These are phyloP conservation scores for Leishmania aethiopica DNA, from an alignment of 208 protist genomes.

Conservation along the genomic window DNA sequence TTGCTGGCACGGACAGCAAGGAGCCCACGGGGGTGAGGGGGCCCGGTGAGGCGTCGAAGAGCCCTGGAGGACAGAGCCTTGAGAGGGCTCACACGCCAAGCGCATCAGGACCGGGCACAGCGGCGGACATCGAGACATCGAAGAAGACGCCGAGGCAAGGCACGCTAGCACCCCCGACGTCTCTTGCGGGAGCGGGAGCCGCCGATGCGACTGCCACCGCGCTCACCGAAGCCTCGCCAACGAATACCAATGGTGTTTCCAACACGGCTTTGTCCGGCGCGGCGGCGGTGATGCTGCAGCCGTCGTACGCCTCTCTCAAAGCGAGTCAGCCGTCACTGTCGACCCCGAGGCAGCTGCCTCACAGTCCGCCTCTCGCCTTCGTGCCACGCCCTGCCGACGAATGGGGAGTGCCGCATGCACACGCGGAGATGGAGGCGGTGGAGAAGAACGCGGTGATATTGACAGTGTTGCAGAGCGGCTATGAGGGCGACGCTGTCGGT, in stretches of 20 bases:
- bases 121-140: not conserved
- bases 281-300: not conserved
- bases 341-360: not conserved
- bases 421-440: slow-evolving; percentile 58
- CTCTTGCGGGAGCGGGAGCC: not conserved
- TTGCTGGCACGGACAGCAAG: not conserved
- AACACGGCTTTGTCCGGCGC: not conserved
- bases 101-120: not conserved
- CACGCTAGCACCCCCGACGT: not conserved
- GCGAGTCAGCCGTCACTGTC: too few relatives aligned
- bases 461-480: slow-evolving; percentile 46
- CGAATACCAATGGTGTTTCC: not conserved
- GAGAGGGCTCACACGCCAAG: not conserved
- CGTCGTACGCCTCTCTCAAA: not conserved
- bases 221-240: not conserved
- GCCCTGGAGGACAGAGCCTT: not conserved
- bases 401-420: slow-evolving; percentile 46
- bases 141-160: not conserved
- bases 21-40: not conserved
- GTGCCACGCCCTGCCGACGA: slow-evolving; percentile 37
- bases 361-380: slow-evolving; percentile 20
- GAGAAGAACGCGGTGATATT: slow-evolving; percentile 77
- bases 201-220: not conserved
- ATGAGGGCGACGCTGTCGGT: not conserved
- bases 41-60: not conserved